Evolutionary conservation across 2,329 filamentous ascomycete genomes (phyloP).

Genomic region (Colletotrichum sp.): DNA sequence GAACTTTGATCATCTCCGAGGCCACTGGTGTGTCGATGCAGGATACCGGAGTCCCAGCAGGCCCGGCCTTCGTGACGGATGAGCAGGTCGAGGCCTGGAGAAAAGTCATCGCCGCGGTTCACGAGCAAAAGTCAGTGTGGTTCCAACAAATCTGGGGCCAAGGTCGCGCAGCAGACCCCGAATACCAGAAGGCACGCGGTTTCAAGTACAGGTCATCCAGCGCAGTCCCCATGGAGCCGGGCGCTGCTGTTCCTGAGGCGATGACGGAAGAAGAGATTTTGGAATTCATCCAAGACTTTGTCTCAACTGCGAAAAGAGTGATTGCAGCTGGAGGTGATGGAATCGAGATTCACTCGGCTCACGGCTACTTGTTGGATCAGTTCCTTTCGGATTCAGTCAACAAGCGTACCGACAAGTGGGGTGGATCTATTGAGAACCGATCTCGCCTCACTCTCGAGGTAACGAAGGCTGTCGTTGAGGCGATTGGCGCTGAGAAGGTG

Average conservation of each 20-base stretch:
- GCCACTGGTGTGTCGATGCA: conserved; percentile 29
- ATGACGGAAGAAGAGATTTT: conserved; percentile 68
- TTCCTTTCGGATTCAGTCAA: conserved; percentile 50
- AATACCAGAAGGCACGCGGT: conserved; percentile 6
- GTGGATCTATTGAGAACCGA: conserved; percentile 54
- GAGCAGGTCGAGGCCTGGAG: conserved; percentile 28
- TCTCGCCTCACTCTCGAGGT: conserved; percentile 51
- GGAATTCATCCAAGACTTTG: conserved; percentile 61
- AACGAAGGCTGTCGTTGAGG: conserved; percentile 32
- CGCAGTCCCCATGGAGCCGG: not conserved
- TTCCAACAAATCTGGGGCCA: conserved; percentile 25
- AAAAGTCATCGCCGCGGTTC: conserved; percentile 29
- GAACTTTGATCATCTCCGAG: conserved; percentile 37
- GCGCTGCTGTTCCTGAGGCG: conserved; percentile 50
- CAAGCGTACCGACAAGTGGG: conserved; percentile 54
- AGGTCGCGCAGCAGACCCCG: conserved; percentile 11
- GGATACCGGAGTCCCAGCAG: conserved; percentile 22
- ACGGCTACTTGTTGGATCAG: conserved; percentile 64
- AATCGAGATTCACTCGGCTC: conserved; percentile 59
- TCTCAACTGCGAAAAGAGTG: conserved; percentile 52
- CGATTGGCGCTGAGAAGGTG: conserved; percentile 35
- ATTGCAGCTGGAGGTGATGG: conserved; percentile 67
- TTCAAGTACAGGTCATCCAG: conserved; percentile 7
- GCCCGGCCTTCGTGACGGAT: conserved; percentile 52
- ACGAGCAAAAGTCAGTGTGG: conserved; percentile 31